A percentile compares a stretch with the other conserved stretches of the same genome.
These are phyloP conservation scores for Strombidium stylifer DNA, from an alignment of 73 alveolate genomes.

Conservation along the genomic window DNA sequence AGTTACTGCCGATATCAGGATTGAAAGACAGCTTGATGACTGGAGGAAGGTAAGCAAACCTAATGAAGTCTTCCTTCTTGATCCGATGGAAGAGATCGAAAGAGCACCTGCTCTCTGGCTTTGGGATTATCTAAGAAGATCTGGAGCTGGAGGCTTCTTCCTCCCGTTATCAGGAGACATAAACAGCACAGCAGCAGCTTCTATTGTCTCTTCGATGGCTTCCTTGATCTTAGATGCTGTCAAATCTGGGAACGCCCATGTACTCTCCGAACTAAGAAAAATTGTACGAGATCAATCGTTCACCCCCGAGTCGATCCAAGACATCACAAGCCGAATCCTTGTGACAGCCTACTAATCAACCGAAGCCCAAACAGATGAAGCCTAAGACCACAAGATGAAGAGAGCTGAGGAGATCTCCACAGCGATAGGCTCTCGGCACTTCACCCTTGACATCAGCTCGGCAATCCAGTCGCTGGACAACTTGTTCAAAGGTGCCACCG, in stretches of 20 bases:
- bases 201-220: slow-evolving; percentile 66
- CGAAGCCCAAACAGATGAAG: slow-evolving; percentile 60
- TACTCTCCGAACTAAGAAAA: slow-evolving; percentile 43
- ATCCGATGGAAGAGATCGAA: slow-evolving; percentile 82
- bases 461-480: slow-evolving; percentile 44
- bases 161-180: slow-evolving; percentile 96
- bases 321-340: slow-evolving; percentile 59
- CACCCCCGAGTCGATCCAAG: slow-evolving; percentile 65
- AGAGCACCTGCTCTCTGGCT: slow-evolving; percentile 88
- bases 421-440: slow-evolving; percentile 84
- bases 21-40: slow-evolving; percentile 20
- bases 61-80: slow-evolving; percentile 20
- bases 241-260: slow-evolving; percentile 2
- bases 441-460: slow-evolving; percentile 62
- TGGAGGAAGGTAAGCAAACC: slow-evolving; percentile 20
- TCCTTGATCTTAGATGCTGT: slow-evolving; percentile 33
- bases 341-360: slow-evolving; percentile 75
- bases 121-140: slow-evolving; percentile 95
- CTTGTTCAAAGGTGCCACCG: slow-evolving; percentile 46
- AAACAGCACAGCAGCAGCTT: slow-evolving; percentile 88
- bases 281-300: slow-evolving; percentile 53
- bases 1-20: slow-evolving; percentile 46
- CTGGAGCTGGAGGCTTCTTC: slow-evolving; percentile 94
- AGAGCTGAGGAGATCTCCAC: slow-evolving; percentile 76
- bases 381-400: too few species aligned